phyloP scores from a whole-genome alignment of 2,329 filamentous ascomycete genomes.

The Chalaropsis thielavioides region DNA sequence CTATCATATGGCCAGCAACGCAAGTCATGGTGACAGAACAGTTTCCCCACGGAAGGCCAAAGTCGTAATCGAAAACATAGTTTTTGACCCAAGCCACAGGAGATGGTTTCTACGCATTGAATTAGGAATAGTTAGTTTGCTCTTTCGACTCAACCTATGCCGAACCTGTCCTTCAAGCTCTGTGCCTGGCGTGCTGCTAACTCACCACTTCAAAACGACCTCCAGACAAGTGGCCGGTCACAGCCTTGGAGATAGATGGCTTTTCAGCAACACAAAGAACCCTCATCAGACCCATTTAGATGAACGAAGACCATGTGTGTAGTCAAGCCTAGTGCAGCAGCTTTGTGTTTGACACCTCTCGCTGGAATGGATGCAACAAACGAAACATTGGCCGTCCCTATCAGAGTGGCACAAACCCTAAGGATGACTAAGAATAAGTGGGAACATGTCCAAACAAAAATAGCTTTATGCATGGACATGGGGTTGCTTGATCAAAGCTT shows the following conservation, averaged over 20 bases:
- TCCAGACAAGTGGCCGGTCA: slow-evolving; percentile 77
- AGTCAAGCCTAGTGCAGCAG: background rate
- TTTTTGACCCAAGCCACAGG: slow-evolving; percentile 77
- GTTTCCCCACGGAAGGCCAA: slow-evolving; percentile 62
- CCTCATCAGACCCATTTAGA: slow-evolving; percentile 29
- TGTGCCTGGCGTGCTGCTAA: slow-evolving; percentile 18
- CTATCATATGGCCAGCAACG: slow-evolving; percentile 75
- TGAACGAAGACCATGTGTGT: background rate
- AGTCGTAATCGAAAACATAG: slow-evolving; percentile 82
- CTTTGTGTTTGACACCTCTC: too few species aligned
- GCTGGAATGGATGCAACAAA: too few species aligned
- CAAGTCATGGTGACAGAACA: slow-evolving; percentile 88
- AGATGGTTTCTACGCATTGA: slow-evolving; percentile 44
- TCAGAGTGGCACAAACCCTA: background rate
- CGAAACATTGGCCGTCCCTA: background rate
- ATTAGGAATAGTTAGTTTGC: slow-evolving; percentile 20
- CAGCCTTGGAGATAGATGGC: slow-evolving; percentile 89
- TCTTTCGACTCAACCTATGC: background rate
- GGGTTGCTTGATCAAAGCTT: background rate
- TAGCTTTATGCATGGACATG: too few species aligned
- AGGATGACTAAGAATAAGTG: background rate
- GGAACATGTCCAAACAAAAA: background rate
- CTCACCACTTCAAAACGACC: slow-evolving; percentile 56
- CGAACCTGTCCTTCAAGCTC: background rate
- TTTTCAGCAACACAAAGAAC: slow-evolving; percentile 48